Percentiles rank a stretch among this genome's conserved stretches.
Evolutionary conservation across 1,139 yeast species (phyloP).

Genomic region (Saccharomyces hybrid): DNA sequence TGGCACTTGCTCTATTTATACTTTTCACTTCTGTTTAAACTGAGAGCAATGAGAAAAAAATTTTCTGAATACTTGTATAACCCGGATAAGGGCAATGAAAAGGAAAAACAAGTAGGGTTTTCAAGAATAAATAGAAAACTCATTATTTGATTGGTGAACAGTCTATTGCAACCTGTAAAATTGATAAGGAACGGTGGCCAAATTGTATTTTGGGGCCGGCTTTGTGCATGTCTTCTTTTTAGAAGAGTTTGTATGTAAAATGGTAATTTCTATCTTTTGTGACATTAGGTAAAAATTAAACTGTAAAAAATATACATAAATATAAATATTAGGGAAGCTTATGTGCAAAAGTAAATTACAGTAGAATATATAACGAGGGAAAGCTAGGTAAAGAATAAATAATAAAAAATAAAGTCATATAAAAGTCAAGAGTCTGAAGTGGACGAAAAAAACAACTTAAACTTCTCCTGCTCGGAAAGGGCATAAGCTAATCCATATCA

Average conservation of each 20-base stretch:
- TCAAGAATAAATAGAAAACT: not conserved
- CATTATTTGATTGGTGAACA: not conserved
- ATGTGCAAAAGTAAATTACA: not conserved
- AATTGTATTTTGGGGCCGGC: too few relatives aligned
- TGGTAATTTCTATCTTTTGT: not conserved
- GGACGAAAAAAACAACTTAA: too few relatives aligned
- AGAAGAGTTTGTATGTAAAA: too few relatives aligned
- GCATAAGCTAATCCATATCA: slow-evolving; percentile 10
- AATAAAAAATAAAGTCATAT: not conserved
- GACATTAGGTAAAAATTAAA: not conserved
- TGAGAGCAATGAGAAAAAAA: not conserved
- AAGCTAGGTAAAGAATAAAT: not conserved
- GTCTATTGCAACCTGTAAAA: not conserved
- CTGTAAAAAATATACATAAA: not conserved
- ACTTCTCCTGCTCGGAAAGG: not conserved
- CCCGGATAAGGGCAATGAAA: not conserved
- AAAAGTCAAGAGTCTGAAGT: not conserved
- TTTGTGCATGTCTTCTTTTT: too few relatives aligned
- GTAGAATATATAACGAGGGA: not conserved
- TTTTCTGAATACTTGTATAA: not conserved
- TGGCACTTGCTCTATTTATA: slow-evolving; percentile 1
- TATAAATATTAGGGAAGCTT: not conserved
- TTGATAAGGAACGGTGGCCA: not conserved
- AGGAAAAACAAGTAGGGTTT: not conserved
- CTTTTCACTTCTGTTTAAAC: not conserved